Base-by-base conservation (phyloP, 179 eudicot genomes). In the Spinacia oleracea region DNA sequence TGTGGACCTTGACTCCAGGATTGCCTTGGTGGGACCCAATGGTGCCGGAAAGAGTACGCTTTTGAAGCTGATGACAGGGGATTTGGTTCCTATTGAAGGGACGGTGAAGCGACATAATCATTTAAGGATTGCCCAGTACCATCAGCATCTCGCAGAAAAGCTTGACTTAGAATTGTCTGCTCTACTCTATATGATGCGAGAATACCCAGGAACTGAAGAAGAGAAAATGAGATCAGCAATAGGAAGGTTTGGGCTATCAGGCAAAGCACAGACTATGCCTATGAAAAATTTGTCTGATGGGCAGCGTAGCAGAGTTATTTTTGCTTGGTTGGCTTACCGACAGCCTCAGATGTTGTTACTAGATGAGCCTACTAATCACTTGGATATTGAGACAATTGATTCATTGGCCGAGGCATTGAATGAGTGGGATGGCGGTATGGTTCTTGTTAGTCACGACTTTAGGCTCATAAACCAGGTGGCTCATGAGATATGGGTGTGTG, bases 391-490 rank as follows among this genome's bases (percentile, higher is more conserved):
- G 87, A 94, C 98, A 0, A 94, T 94, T 16, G 98, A 94, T 81
- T 94, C 98, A 0, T 82, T 94, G 77, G 98, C 97, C 0, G 97
- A 93, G 89, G 98, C 98, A 0, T 77, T 94, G 81, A 94, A 93
- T 35, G 98, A 94, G 80, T 94, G 98, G 98, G 98, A 95, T 67
- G 98, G 98, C 27, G 98, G 98, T 16, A 42, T 95, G 94, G 98
- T 95, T 53, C 92, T 95, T 59, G 98, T 95, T 38, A 95, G 98
- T 72, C 98, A 95, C 2, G 98, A 95, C 64, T 95, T 95, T 67
- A 88, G 98, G 91, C 95, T 95, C 60, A 95, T 95, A 32, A 95
- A 95, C 87, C 98, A 95, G 88, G 98, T 95, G 79, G 98, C 98
- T 2, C 88, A 89, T 21, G 98, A 95, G 88, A 95, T 95, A 48